Conservation (phyloP, 2,329 filamentous ascomycete genomes). For the Knoxdaviesia capensis region DNA sequence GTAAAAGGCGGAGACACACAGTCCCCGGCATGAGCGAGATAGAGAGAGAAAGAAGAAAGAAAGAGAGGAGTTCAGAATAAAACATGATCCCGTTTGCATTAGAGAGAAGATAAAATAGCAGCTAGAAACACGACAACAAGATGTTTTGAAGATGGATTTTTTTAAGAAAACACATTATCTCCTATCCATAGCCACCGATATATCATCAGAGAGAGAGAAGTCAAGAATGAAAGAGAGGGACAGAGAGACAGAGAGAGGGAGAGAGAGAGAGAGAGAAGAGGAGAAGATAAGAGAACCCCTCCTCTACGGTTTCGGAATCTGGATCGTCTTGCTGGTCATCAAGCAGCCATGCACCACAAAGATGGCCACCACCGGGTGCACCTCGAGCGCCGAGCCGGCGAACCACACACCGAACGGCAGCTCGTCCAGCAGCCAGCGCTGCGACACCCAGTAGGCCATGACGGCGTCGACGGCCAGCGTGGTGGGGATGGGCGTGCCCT, state of each 20-base stretch:
- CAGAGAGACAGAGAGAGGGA: slow-evolving; percentile 6
- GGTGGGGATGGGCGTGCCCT: slow-evolving; percentile 90
- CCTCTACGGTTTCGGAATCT: slow-evolving; percentile 67
- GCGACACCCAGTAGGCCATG: slow-evolving; percentile 77
- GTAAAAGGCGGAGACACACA: no score
- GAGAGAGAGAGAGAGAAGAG: slow-evolving; percentile 5
- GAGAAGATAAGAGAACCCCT: neutral
- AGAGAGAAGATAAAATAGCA: no score
- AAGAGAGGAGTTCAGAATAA: neutral
- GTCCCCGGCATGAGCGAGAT: neutral
- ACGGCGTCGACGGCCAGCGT: slow-evolving; percentile 60
- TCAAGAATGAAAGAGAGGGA: slow-evolving; percentile 2
- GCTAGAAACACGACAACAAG: no score
- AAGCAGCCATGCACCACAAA: slow-evolving; percentile 80
- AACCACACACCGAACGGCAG: slow-evolving; percentile 59
- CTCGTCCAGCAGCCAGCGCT: slow-evolving; percentile 58
- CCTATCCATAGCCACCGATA: no score
- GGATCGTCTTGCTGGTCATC: slow-evolving; percentile 90
- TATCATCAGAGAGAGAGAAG: no score
- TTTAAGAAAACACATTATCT: neutral
- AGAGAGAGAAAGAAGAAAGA: slow-evolving; percentile 1
- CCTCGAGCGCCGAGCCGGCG: slow-evolving; percentile 49
- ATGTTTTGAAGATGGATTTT: neutral
- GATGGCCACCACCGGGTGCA: slow-evolving; percentile 63
- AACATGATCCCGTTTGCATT: neutral